Base-by-base conservation (phyloP, 805 yeast species). In the Starmera caribaea region DNA sequence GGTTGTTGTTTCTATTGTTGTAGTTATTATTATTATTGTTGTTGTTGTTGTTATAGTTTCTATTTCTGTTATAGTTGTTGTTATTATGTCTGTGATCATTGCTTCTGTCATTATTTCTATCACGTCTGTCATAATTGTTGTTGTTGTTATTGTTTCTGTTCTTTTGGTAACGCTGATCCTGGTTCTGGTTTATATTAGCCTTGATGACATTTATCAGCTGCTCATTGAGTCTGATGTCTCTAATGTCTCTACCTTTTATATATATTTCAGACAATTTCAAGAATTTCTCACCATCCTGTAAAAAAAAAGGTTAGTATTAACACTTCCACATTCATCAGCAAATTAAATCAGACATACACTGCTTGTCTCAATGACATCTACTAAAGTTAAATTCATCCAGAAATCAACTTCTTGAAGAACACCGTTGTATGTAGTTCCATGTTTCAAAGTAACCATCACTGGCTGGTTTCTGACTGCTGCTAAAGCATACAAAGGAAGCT, bases 361-460 rank as follows among this genome's bases (percentile, higher is more conserved):
- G 50, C 76, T 75, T 13, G 79, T 72, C 54, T 79, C 83, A 36
- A 79, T 74, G 13, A 81, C 97, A 46, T 88, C 79, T 29, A 70
- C 70, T 39, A 92, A 68, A 2, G 95, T 84, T 47, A 92, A 68
- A 59, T 92, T 92, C 99, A 92, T 92, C 88, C 94, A 85, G 32
- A 86, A 79, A 59, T 92, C 99, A 51, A 95, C 87, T 54, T 85
- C 83, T 41, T 77, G 75, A 43, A 92, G 68, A 41, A 73, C 74
- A 38, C 99, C 99, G 53, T 81, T 82, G 37, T 89, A 68, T 9
- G 90, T 79, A 53, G 86, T 96, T 29, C 97, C 96, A 41, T 82
- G 79, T 60, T 92, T 92, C 55, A 92, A 74, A 59, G 90, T 98
- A 37, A 92, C 86, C 54, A 82, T 71, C 53, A 92, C 73, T 31